A percentile compares a stretch with the other conserved stretches of the same genome.
phyloP scores from a whole-genome alignment of 257 asterid species.

The Nicotiana paniculata region DNA sequence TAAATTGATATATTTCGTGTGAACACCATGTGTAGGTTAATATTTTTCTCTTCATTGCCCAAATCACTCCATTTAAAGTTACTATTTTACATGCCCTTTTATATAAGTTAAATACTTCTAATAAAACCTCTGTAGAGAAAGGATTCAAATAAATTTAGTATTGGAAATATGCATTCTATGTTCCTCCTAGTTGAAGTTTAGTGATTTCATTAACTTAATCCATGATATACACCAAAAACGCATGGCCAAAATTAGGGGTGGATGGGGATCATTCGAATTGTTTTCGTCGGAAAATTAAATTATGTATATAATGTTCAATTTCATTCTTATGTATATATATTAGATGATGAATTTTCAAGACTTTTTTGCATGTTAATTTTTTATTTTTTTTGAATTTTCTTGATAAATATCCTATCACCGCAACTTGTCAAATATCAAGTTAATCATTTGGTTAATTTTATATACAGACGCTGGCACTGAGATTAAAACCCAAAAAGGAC shows the following conservation, averaged over 20 bases:
- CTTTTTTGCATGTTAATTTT: no score
- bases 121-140: no score
- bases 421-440: neutral
- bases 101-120: neutral
- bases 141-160: neutral
- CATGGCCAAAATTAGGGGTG: no score
- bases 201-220: neutral
- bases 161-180: neutral
- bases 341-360: no score
- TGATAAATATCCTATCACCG: no score
- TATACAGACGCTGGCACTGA: conserved; percentile 1
- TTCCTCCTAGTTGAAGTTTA: neutral
- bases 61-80: neutral
- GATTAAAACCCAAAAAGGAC: neutral
- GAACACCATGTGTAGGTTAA: neutral
- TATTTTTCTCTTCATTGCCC: neutral
- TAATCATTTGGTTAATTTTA: neutral
- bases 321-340: no score
- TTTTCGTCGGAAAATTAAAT: no score
- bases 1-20: neutral
- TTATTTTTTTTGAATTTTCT: no score
- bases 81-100: neutral
- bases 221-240: no score
- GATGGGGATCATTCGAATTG: no score
- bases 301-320: no score